phyloP scores from a whole-genome alignment of 331 rosid species.

The Prunus yedoensis region DNA sequence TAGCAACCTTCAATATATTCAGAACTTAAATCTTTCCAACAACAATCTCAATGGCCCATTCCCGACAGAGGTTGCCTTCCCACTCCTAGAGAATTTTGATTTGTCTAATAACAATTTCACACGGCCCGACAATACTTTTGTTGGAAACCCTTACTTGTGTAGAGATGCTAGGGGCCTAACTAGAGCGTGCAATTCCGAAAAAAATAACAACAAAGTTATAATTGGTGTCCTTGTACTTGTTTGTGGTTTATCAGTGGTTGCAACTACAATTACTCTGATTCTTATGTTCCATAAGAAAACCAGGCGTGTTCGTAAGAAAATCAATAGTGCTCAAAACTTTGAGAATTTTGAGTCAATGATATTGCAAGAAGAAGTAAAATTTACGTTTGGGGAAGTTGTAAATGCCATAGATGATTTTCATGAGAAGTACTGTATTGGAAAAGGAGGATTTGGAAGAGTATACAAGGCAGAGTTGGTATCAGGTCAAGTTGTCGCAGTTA shows the following conservation, averaged over 20 bases:
- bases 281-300: background rate
- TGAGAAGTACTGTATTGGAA: conserved; percentile 40
- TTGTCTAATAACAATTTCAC: conserved; percentile 35
- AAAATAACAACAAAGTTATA: no score
- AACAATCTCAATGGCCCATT: no score
- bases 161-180: conserved; percentile 33
- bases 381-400: conserved; percentile 47
- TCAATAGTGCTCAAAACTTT: background rate
- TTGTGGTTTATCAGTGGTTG: conserved; percentile 23
- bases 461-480: conserved; percentile 37
- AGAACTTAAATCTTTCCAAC: no score
- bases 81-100: no score
- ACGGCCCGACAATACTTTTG: no score
- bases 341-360: conserved; percentile 6
- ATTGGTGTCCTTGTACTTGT: conserved; percentile 32
- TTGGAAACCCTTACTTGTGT: no score
- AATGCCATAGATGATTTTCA: conserved; percentile 57
- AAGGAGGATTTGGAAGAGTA: conserved; percentile 50
- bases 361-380: conserved; percentile 53
- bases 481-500: background rate
- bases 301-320: conserved; percentile 24
- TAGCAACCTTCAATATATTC: no score
- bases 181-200: conserved; percentile 24
- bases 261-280: conserved; percentile 4
- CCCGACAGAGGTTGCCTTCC: no score